phyloP scores from a whole-genome alignment of 306 rosid species.

The Datisca glomerata region DNA sequence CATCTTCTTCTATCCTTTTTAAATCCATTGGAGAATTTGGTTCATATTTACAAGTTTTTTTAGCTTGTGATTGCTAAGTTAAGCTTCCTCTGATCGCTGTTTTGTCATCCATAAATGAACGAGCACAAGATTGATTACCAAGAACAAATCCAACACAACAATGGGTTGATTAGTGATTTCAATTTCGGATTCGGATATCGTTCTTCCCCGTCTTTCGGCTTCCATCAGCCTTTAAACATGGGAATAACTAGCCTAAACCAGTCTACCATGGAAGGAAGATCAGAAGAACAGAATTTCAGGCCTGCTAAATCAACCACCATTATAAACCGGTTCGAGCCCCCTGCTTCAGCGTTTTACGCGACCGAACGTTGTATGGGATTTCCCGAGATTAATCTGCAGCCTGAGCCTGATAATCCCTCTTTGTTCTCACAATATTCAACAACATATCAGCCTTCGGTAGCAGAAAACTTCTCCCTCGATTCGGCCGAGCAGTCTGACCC shows the following conservation, averaged over 20 bases:
- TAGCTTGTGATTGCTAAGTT: not conserved
- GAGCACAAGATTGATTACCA: constrained; percentile 27
- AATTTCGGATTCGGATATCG: not conserved
- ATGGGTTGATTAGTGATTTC: constrained; percentile 23
- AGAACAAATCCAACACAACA: constrained; percentile 24
- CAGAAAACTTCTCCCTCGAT: not conserved
- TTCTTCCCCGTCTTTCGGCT: not conserved
- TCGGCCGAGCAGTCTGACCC: not conserved
- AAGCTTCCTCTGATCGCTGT: not conserved
- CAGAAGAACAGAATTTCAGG: not conserved
- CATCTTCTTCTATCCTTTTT: not conserved
- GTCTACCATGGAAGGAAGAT: constrained; percentile 12
- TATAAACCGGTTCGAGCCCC: constrained; percentile 45
- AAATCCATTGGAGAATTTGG: not conserved
- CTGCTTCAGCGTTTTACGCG: constrained; percentile 50
- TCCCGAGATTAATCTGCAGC: not conserved
- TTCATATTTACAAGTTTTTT: not conserved
- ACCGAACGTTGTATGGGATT: constrained; percentile 19
- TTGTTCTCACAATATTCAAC: not conserved
- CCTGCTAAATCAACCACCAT: constrained; percentile 19
- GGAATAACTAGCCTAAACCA: constrained; percentile 19
- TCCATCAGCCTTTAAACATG: constrained; percentile 14
- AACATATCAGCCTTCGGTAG: not conserved
- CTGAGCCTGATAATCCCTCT: no score
- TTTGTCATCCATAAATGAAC: constrained; percentile 33